Conservation (phyloP, 2,329 filamentous ascomycete genomes). For the Fusarium chaquense region DNA sequence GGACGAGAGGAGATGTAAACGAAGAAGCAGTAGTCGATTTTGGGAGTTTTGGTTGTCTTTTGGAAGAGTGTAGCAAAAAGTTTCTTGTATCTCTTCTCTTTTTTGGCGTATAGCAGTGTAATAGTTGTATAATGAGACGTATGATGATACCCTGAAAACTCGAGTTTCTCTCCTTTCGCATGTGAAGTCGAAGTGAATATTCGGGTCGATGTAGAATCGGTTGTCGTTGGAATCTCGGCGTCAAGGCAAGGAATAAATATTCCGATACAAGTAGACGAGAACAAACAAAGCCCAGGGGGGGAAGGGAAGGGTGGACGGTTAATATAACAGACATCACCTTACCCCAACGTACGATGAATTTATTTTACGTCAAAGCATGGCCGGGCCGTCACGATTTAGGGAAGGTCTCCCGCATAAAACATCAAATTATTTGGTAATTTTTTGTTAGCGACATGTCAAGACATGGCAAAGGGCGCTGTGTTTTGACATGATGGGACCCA, state of each 20-base stretch:
- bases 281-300: neutral
- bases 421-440: slow-evolving; percentile 37
- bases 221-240: neutral
- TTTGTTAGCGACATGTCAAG: slow-evolving; percentile 19
- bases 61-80: slow-evolving; percentile 17
- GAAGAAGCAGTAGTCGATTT: slow-evolving; percentile 7
- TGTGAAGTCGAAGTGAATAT: slow-evolving; percentile 6
- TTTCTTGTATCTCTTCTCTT: slow-evolving; percentile 9
- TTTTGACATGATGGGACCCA: slow-evolving; percentile 25
- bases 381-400: neutral
- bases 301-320: slow-evolving; percentile 2
- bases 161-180: neutral
- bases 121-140: slow-evolving; percentile 40
- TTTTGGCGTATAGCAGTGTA: slow-evolving; percentile 34
- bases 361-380: slow-evolving; percentile 30
- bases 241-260: neutral
- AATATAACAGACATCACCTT: slow-evolving; percentile 4
- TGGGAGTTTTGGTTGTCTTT: slow-evolving; percentile 17
- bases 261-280: neutral
- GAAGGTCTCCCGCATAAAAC: slow-evolving; percentile 14
- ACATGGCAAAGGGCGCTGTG: slow-evolving; percentile 31
- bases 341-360: slow-evolving; percentile 18
- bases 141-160: slow-evolving; percentile 47
- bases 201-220: neutral
- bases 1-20: slow-evolving; percentile 37